These are phyloP conservation scores for Rhodotorula sp. DNA, from an alignment of 1,284 basidiomycete species.

Conservation along the genomic window DNA sequence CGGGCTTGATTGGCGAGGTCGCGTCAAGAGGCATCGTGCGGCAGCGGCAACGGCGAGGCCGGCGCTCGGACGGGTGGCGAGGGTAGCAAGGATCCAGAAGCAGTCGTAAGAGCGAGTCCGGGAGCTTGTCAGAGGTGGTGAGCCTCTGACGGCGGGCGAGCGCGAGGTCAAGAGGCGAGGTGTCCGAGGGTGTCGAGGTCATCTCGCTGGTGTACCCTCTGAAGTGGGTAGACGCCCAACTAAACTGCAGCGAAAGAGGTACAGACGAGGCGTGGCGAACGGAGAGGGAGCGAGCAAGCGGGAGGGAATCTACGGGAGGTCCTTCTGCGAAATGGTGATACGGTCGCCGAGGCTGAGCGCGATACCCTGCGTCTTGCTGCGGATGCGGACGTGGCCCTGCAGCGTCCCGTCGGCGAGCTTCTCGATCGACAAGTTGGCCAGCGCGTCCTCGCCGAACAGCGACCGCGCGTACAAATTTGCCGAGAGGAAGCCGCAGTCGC, in stretches of 20 bases:
- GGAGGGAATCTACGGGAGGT: too few species aligned
- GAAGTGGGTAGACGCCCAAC: not conserved
- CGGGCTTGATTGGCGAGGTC: not conserved
- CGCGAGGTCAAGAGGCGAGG: not conserved
- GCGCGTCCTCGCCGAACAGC: constrained; percentile 91
- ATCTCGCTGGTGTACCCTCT: not conserved
- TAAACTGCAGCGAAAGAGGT: not conserved
- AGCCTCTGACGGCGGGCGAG: constrained; percentile 9
- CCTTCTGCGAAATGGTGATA: constrained; percentile 53
- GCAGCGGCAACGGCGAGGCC: not conserved
- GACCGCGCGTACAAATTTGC: constrained; percentile 91
- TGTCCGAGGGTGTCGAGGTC: not conserved
- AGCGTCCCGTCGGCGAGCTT: constrained; percentile 77
- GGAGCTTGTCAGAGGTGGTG: not conserved
- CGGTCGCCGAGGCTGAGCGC: constrained; percentile 89
- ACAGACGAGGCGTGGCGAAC: not conserved
- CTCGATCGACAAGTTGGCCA: constrained; percentile 95
- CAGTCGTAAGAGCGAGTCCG: not conserved
- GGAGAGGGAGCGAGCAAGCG: too few species aligned
- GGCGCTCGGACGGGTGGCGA: not conserved
- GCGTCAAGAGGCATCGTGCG: constrained; percentile 1
- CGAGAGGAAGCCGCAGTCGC: constrained; percentile 77
- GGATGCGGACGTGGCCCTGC: constrained; percentile 85
- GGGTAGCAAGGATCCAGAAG: not conserved
- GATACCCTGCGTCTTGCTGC: constrained; percentile 93